Evolutionary conservation across 257 asterid species (phyloP), one percentile per base, ranked within the genome.

Genomic region (Nicotiana sylvestris): DNA sequence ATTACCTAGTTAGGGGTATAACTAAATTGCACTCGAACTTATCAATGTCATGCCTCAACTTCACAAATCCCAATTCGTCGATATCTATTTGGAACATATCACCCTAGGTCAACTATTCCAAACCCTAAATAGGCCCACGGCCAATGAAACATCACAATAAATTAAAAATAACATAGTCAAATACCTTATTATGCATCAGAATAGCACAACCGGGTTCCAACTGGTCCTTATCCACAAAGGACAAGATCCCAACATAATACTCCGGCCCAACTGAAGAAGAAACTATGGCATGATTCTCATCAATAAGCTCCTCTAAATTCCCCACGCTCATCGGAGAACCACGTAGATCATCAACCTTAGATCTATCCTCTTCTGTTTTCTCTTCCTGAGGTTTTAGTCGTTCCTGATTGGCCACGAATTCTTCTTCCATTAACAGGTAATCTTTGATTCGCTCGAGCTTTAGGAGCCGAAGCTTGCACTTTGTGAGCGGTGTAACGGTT

Each of bases 241-340:
- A 92, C 89, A 95, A 88, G 77, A 95, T 95, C 87, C 97, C 96
- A 16, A 95, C 98, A 60, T 95, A 95, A 69, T 95, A 93, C 85
- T 95, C 98, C 30, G 98, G 98, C 33, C 98, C 98, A 0, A 93
- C 98, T 18, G 98, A 91, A 32, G 94, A 91, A 10, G 96, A 92
- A 60, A 93, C 97, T 49, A 93, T 92, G 29, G 98, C 97, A 85
- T 92, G 98, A 78, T 91, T 95, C 97, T 95, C 98, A 87, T 95
- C 98, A 82, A 95, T 95, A 60, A 95, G 85, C 90, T 93, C 98
- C 89, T 95, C 98, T 77, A 95, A 79, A 82, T 90, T 95, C 11
- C 98, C 98, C 25, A 93, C 98, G 57, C 98, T 93, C 98, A 95
- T 93, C 25, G 98, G 98, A 32, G 98, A 88, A 18, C 98, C 98